Base-by-base conservation (phyloP, 192 early-diverging fungal genomes). In the Thoreauomyces humboldtii region DNA sequence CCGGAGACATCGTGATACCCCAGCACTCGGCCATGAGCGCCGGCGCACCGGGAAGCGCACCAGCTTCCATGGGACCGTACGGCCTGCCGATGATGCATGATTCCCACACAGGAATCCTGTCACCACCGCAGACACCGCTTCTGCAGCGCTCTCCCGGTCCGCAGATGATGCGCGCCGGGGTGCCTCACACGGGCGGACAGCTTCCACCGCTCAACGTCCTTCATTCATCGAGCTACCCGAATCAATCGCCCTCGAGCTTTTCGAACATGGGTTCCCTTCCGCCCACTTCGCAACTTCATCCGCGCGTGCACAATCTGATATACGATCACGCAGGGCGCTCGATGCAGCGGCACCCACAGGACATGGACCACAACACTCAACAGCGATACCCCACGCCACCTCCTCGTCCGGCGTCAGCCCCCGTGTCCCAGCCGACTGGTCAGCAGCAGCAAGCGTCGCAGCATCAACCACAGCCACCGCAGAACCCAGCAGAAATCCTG, bases 301-400 rank as follows among this genome's bases (percentile, higher is more conserved):
- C 55, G 1, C 27, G 55, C 9, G 55, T 57, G 9, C 55, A 57
- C 32, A n/a, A 57, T 34, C 22, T 57, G 0, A 57, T 57, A 7
- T 57, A 25, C 55, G 32, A 57, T 29, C 22, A 57, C 32, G 34
- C n/a, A n/a, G n/a, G n/a, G n/a, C n/a, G n/a, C n/a, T n/a, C n/a
- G n/a, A n/a, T n/a, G n/a, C n/a, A n/a, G n/a, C n/a, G n/a, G n/a
- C n/a, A n/a, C n/a, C n/a, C n/a, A n/a, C n/a, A n/a, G n/a, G n/a
- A n/a, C n/a, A n/a, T n/a, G n/a, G 27, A 1, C 55, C 15, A 0
- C 32, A 9, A 12, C 17, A 9, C 15, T 17, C 17, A 25, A 57
- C 31, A 17, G 27, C 19, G 22, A 57, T 15, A 17, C 15, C 15
- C 17, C 1, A 9, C 7, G 27, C 22, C n/a, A n/a, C 22, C 17